Base-by-base conservation (phyloP, 768 basidiomycete genomes). In the Lepiota brunneoincarnata region DNA sequence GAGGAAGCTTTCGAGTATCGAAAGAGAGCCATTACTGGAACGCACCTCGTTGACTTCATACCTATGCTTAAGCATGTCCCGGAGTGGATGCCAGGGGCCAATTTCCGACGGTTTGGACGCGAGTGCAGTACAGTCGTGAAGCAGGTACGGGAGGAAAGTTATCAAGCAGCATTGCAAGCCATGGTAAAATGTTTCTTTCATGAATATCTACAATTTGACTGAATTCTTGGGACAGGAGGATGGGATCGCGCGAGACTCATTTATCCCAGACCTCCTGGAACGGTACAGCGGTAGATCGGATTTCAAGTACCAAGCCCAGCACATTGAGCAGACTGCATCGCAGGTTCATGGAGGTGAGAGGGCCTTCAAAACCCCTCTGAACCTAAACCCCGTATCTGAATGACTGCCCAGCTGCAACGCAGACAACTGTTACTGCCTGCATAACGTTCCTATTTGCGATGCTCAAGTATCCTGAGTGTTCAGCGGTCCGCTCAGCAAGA, bases 401-500 rank as follows among this genome's bases (percentile, higher is more conserved):
- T 31, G 7, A 31, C n/a, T n/a, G 7, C 6, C 11, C 31, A 31
- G 31, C 28, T 14, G 42, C 20, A 38, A 26, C 12, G 11, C 14
- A 38, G 26, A 39, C 39, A 23, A 35, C 41, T 40, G 21, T 49
- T 4, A 28, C 20, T n/a, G 35, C 34, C 1, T 48, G 65, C 2
- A 34, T 60, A 15, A 46, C 63, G 0, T 68, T 65, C 54, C 51
- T 68, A 40, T 47, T 67, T 3, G 60, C 63, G 3, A 64, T 72
- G 58, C 54, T 62, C 0, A 54, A 52, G 9, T 45, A 66, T 38
- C 67, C 69, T 14, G 65, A 64, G n/a, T 6, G 52, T 67, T 0
- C 64, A 67, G 42, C 55, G 49, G 21, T 55, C 50, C 17, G 70
- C 66, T 1, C 76, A 57, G 59, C 43, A 53, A 47, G 62, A 73